Evolutionary conservation across 139 green algal genomes (phyloP).

Genomic region (Chlorella sp.): DNA sequence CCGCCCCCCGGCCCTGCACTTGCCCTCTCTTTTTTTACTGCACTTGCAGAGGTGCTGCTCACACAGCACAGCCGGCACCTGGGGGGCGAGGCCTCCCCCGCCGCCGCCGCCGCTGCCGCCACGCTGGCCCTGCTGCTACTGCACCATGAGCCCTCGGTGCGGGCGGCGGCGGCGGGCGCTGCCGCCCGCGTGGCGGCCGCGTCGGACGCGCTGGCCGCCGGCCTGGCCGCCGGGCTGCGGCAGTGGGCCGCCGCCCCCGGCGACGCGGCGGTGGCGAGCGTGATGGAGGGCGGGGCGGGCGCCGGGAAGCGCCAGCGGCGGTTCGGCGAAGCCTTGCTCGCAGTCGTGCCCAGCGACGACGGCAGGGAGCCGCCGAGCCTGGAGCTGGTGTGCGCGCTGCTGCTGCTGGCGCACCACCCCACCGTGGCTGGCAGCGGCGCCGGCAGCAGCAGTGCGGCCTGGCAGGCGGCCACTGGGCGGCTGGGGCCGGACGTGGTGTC

Average conservation of each 20-base stretch:
- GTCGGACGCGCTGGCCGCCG: constrained; percentile 1
- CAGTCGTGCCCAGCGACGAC: constrained; percentile 1
- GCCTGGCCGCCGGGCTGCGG: constrained; percentile 10
- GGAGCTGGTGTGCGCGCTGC: constrained; percentile 16
- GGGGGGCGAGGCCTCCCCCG: constrained; percentile 6
- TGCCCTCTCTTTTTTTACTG: too few relatives aligned
- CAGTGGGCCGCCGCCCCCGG: constrained; percentile 3
- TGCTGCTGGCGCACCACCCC: constrained; percentile 79
- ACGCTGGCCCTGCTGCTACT: constrained; percentile 28
- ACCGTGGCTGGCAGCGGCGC: constrained; percentile 27
- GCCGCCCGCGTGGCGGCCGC: constrained; percentile 4
- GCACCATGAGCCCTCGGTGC: constrained; percentile 16
- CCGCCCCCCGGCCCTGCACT: too few relatives aligned
- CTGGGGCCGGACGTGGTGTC: constrained; percentile 17
- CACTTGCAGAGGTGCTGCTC: constrained; percentile 33
- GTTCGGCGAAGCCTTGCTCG: background rate
- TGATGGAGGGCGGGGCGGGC: background rate
- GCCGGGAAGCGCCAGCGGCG: constrained; percentile 6
- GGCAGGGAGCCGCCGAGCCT: background rate
- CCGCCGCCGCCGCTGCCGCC: background rate
- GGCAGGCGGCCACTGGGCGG: background rate
- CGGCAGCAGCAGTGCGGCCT: constrained; percentile 9
- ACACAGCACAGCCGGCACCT: constrained; percentile 7
- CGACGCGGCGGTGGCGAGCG: background rate
- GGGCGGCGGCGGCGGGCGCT: constrained; percentile 20